Base-by-base conservation (phyloP, 768 basidiomycete genomes). In the Collybiopsis luxurians region DNA sequence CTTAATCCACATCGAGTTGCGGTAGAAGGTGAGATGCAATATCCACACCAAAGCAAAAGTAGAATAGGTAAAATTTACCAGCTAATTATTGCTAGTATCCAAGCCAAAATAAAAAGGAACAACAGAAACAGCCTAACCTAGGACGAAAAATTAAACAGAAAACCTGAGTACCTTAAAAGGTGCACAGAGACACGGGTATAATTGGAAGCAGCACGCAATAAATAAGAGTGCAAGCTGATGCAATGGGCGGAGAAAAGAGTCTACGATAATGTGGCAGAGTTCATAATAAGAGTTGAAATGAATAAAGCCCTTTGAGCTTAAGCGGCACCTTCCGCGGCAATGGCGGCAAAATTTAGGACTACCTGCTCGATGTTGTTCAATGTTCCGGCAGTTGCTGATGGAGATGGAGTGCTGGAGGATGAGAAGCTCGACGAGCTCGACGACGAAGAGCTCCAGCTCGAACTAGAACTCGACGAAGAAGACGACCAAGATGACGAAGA, bases 281-380 rank as follows among this genome's bases (percentile, higher is more conserved):
- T n/a, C 9, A 51, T 34, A 39, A 36, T 5, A 3, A 27, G 10
- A 1, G 23, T 12, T n/a, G 30, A 13, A 36, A 21, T 31, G 27
- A 13, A 0, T 10, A 13, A 40, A 30, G 17, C 21, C 17, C 27
- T 15, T 28, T n/a, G 23, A 23, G 26, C 26, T 54, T 17, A 54
- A 30, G 53, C 53, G 6, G 30, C 31, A 44, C 54, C 54, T 23
- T 21, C 52, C 13, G 31, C 57, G 23, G 53, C 30, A 15, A 58
- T 26, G 21, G 30, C 52, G 31, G 38, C 57, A 46, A 58, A 40
- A 40, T 52, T 52, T 19, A 58, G 23, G 7, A 58, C 51, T 15
- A 44, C 57, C 43, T 58, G 51, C 19, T 58, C 45, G 2, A 58
- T 13, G 40, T 36, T 52, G 39, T 50, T 57, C 34, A 57, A 42